phyloP scores from a whole-genome alignment of 768 basidiomycete species.

The Pulveroboletus ravenelii region DNA sequence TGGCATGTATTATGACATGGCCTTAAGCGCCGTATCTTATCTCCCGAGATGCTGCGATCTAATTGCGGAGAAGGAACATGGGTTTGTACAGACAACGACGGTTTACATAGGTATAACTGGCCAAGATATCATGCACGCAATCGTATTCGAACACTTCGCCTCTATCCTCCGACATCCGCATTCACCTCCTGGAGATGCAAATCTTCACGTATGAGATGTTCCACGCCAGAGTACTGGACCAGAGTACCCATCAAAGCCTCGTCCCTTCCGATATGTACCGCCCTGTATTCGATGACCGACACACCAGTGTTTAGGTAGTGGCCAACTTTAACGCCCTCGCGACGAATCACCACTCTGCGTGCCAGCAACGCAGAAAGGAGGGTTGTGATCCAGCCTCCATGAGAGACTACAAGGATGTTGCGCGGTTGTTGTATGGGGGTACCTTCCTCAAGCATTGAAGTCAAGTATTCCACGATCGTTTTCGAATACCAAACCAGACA shows the following conservation, averaged over 20 bases:
- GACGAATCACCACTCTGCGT: constrained; percentile 36
- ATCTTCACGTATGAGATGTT: constrained; percentile 41
- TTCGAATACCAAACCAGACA: constrained; percentile 58
- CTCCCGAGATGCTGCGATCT: too few relatives aligned
- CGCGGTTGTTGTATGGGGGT: constrained; percentile 28
- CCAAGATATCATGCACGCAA: constrained; percentile 8
- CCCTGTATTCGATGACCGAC: constrained; percentile 52
- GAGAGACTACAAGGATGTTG: constrained; percentile 56
- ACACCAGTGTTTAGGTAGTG: constrained; percentile 34
- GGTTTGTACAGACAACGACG: background rate
- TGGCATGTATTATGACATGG: background rate
- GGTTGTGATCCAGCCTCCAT: constrained; percentile 58
- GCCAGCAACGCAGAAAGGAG: constrained; percentile 48
- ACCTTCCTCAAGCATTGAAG: constrained; percentile 12
- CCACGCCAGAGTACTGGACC: constrained; percentile 49
- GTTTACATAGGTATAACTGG: constrained; percentile 6
- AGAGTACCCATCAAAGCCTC: constrained; percentile 34
- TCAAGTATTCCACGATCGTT: constrained; percentile 35
- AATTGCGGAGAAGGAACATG: background rate
- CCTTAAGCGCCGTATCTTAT: background rate
- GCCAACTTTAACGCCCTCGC: constrained; percentile 26
- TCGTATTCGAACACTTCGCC: background rate
- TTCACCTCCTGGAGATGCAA: constrained; percentile 41
- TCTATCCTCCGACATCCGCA: constrained; percentile 38
- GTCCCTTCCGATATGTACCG: constrained; percentile 16